Percentiles rank a stretch among this genome's conserved stretches.
Conservation (phyloP, 2,329 filamentous ascomycete genomes). For the Verticillium tricorpus region DNA sequence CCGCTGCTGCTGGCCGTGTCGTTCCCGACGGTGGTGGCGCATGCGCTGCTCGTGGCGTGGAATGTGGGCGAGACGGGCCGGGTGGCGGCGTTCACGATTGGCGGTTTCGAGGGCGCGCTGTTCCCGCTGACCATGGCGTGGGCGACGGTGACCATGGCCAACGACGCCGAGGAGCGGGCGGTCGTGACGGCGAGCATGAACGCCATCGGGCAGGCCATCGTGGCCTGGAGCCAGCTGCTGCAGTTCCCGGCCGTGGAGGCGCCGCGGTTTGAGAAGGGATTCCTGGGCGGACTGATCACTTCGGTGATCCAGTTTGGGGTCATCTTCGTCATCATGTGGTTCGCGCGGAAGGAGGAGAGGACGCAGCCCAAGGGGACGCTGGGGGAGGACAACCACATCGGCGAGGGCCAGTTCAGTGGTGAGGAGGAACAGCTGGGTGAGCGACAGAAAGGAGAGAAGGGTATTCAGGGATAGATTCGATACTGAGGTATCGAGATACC, state of each 20-base stretch:
- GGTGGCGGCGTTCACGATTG: conserved; percentile 30
- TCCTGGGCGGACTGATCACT: conserved; percentile 24
- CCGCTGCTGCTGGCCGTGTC: conserved; percentile 23
- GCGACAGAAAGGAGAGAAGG: not conserved
- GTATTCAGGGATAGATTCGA: not conserved
- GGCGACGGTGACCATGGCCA: conserved; percentile 30
- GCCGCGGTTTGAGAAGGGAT: conserved; percentile 25
- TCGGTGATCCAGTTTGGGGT: conserved; percentile 23
- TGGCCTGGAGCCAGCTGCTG: conserved; percentile 32
- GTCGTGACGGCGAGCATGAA: conserved; percentile 38
- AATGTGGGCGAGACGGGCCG: conserved; percentile 30
- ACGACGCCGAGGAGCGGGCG: conserved; percentile 34
- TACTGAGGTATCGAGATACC: not conserved
- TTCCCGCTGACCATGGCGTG: conserved; percentile 32
- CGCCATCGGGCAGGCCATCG: conserved; percentile 35
- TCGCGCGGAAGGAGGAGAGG: conserved; percentile 7
- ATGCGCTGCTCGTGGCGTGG: conserved; percentile 28
- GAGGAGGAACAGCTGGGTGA: not conserved
- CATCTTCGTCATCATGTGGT: conserved; percentile 8
- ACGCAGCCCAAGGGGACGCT: not conserved
- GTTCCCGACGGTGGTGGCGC: conserved; percentile 26
- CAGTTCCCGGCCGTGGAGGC: conserved; percentile 31
- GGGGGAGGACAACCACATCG: not conserved
- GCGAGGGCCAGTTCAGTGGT: not conserved
- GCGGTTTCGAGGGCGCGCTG: conserved; percentile 30